Percentiles rank a stretch among this genome's conserved stretches.
Evolutionary conservation across 805 yeast genomes (phyloP).

Genomic region (Saccharomyces mikatae): DNA sequence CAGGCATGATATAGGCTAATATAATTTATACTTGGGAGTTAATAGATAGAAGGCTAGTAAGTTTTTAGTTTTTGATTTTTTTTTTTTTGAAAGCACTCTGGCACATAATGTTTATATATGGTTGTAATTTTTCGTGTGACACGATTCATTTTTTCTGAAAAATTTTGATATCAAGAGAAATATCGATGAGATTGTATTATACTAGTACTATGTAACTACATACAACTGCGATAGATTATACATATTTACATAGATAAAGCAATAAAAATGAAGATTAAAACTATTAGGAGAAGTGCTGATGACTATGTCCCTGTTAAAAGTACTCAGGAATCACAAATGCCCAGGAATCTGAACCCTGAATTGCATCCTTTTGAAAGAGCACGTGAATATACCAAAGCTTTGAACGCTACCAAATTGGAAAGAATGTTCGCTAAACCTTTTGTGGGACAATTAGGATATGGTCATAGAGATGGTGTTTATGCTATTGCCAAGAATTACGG

Average conservation of each 20-base stretch:
- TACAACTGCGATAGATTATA: not conserved
- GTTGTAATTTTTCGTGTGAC: not conserved
- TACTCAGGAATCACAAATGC: conserved; percentile 78
- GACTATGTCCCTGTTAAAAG: conserved; percentile 86
- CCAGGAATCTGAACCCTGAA: conserved; percentile 87
- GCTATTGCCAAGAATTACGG: conserved; percentile 71
- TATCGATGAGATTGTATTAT: not conserved
- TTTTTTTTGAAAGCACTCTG: not conserved
- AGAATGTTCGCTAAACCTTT: conserved; percentile 97
- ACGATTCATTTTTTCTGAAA: not conserved
- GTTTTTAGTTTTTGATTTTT: not conserved
- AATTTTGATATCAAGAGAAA: not conserved
- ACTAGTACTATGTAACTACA: not conserved
- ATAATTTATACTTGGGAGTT: not conserved
- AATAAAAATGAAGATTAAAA: conserved; percentile 60
- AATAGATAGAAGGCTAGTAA: not conserved
- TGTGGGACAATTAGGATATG: conserved; percentile 87
- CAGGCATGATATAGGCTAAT: not conserved
- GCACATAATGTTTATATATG: not conserved
- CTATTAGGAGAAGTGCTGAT: conserved; percentile 84
- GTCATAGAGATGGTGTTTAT: conserved; percentile 93
- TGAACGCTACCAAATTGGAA: conserved; percentile 91
- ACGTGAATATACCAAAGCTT: conserved; percentile 88
- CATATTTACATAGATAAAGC: not conserved
- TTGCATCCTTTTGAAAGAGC: conserved; percentile 96